Evolutionary conservation across 202 grass and related monocot genomes (phyloP), one percentile per base, ranked within the genome.

Genomic region (Setaria italica): DNA sequence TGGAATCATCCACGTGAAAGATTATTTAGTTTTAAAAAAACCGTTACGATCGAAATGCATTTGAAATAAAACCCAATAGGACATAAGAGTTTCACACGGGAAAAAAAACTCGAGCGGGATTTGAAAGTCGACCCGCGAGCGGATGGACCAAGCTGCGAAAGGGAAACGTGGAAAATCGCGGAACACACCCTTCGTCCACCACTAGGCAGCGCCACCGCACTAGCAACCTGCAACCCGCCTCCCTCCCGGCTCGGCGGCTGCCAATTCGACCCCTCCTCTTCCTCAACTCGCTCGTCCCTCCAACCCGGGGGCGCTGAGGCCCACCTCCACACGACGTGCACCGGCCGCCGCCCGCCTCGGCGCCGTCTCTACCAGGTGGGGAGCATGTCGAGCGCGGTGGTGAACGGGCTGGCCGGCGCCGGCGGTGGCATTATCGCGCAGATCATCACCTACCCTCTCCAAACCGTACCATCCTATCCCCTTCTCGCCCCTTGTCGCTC

Each of bases 361-460:
- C 29, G 13, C 79, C 30, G 16, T 50, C 33, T 17, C 64, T 41
- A 39, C 42, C 30, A 80, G 89, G 76, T 70, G 11, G 42, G 65
- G 39, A 51, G 7, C 85, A 99, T 99, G 97, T 94, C 97, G 73
- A 99, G 94, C 82, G 97, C 97, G 3, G 85, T 85, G 74, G 88
- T 90, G 58, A 99, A 94, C 39, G 94, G 94, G 17, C 75, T 96
- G 58, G 92, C 94, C 67, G 92, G 97, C 30, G 97, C 97, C 71
- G 90, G 92, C 70, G 97, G 74, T 58, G 94, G 94, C 10, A 96
- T 99, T 63, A 91, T 96, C 82, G 92, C 94, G 67, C 97, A 99
- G 83, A 99, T 96, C 72, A 99, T 99, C 48, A 99, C 97, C 58
- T 99, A 99, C 56, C 97, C 97, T 45, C 82, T 99, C 17, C 97